A percentile compares a stretch with the other conserved stretches of the same genome.
phyloP scores from a whole-genome alignment of 129 eudicot species.

The Arctium minus region DNA sequence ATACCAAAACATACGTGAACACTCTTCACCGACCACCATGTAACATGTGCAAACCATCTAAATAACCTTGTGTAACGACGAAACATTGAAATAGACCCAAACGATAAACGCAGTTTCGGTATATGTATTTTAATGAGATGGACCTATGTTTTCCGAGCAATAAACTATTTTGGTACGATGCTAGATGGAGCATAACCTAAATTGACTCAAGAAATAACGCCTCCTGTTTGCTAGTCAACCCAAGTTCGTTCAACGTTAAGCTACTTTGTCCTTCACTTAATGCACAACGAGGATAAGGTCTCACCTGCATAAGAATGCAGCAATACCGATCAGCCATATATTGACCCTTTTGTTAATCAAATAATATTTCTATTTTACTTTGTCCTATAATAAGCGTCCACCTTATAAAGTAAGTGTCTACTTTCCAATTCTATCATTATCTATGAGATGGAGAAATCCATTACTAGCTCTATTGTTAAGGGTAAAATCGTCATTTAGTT shows the following conservation, averaged over 20 bases:
- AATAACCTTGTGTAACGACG: neutral
- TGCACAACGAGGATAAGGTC: constrained; percentile 74
- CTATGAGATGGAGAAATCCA: neutral
- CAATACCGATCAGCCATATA: neutral
- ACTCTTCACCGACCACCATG: constrained; percentile 10
- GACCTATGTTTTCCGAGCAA: constrained; percentile 17
- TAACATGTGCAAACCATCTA: constrained; percentile 6
- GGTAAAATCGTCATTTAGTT: too few relatives aligned
- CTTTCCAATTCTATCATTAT: neutral
- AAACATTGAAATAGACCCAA: neutral
- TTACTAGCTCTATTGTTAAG: too few relatives aligned
- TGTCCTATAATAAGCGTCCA: neutral
- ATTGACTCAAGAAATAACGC: constrained; percentile 77
- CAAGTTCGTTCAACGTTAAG: constrained; percentile 54
- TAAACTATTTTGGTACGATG: constrained; percentile 14
- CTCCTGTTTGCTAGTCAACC: constrained; percentile 80
- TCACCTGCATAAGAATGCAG: constrained; percentile 44
- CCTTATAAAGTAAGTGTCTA: neutral
- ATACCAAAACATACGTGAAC: constrained; percentile 3
- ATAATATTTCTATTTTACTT: neutral
- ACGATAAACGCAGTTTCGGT: constrained; percentile 9
- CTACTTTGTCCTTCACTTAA: constrained; percentile 59
- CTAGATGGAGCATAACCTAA: constrained; percentile 18
- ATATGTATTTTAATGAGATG: constrained; percentile 24
- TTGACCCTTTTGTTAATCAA: neutral